Base-by-base conservation (phyloP, 345 rosid species). In the Lepidium sativum region DNA sequence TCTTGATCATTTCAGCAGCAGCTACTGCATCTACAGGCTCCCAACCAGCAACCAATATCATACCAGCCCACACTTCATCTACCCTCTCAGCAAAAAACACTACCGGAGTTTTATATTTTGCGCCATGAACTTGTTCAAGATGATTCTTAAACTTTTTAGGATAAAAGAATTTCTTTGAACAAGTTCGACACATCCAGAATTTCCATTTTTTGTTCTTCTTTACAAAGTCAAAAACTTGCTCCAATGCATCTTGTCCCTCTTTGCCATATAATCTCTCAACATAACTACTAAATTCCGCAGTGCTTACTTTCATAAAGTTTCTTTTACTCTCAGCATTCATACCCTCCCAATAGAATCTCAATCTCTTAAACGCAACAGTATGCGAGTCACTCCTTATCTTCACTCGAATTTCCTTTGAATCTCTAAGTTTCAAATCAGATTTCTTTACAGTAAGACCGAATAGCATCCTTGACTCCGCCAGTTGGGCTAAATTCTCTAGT, bases 1-100 rank as follows among this genome's bases (percentile, higher is more conserved):
- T 20, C 54, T 43, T 66, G 33, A 66, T 54, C 43, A 66, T n/a
- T 41, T 66, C 45, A 18, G 23, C 54, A 3, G 70, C 70, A 54
- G 61, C 45, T 42, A 54, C 29, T 43, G 34, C 4, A 54, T 66
- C 54, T 8, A 66, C 35, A 44, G 70, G 70, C 21, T 66, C 54
- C 70, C 53, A 66, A 12, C 9, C 62, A n/a, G 1, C 54, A 18
- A 18, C 12, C 1, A 44, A 33, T 54, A 66, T 20, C 54, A 13
- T 54, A 43, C 43, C 43, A n/a, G 43, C 43, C 70, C 70, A 66
- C 7, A 13, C 9, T 27, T 54, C 35, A 31, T 20, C 43, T 29
- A 41, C 35, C 23, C 52, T 54, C 52, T 41, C 17, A 4, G 33
- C 42, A 21, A 41, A 8, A 17, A 0, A 1, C 1, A 18, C n/a